phyloP scores from a whole-genome alignment of 345 rosid genomes.

The Populus deltoides region DNA sequence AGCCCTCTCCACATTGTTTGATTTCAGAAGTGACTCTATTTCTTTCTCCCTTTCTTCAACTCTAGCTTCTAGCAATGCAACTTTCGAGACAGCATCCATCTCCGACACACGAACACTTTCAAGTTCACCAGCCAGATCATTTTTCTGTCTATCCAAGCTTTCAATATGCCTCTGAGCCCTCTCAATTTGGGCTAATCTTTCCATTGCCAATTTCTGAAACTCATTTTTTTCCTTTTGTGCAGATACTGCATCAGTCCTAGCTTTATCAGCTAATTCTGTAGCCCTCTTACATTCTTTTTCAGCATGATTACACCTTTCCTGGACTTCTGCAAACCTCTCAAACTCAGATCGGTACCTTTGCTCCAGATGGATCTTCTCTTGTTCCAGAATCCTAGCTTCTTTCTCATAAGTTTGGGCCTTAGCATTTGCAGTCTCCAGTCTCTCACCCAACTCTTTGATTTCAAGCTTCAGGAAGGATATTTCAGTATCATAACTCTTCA shows the following conservation, averaged over 20 bases:
- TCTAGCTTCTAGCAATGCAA: slow-evolving; percentile 67
- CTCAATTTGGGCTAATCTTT: slow-evolving; percentile 80
- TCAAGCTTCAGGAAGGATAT: slow-evolving; percentile 55
- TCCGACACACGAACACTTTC: slow-evolving; percentile 59
- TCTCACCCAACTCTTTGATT: slow-evolving; percentile 56
- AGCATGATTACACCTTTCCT: slow-evolving; percentile 73
- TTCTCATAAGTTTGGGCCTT: slow-evolving; percentile 73
- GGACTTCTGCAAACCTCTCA: slow-evolving; percentile 76
- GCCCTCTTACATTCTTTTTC: slow-evolving; percentile 89
- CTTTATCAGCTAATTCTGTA: slow-evolving; percentile 81
- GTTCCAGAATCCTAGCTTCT: slow-evolving; percentile 75
- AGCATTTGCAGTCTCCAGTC: slow-evolving; percentile 60
- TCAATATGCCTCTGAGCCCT: slow-evolving; percentile 79
- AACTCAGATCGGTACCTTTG: slow-evolving; percentile 78
- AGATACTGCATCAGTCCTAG: slow-evolving; percentile 71
- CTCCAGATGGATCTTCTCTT: slow-evolving; percentile 80
- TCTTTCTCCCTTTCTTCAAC: slow-evolving; percentile 94
- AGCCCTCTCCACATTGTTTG: slow-evolving; percentile 77
- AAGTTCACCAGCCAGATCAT: slow-evolving; percentile 57
- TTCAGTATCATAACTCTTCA: slow-evolving; percentile 70
- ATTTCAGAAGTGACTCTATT: slow-evolving; percentile 70
- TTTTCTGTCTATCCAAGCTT: slow-evolving; percentile 68
- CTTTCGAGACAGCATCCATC: slow-evolving; percentile 66
- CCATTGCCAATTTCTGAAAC: slow-evolving; percentile 81
- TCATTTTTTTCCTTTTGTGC: slow-evolving; percentile 82